Percentiles rank a stretch among this genome's conserved stretches.
Evolutionary conservation across 1,284 basidiomycete genomes (phyloP).

Genomic region (Fomitopsis betulina): DNA sequence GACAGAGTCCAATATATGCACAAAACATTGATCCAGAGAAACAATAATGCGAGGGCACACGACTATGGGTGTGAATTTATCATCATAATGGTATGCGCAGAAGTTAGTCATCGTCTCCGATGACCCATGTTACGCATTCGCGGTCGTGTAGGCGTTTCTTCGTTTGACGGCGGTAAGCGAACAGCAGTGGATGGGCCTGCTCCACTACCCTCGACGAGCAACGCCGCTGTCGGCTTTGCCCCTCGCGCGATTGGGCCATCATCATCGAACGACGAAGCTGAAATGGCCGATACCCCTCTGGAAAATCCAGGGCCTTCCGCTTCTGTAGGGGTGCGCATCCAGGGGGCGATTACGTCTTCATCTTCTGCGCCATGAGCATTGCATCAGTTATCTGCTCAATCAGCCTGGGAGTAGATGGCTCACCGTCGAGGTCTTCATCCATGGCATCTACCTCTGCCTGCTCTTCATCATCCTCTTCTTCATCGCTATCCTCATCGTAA

Average conservation of each 20-base stretch:
- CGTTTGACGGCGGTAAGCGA: neutral
- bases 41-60: neutral
- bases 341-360: neutral
- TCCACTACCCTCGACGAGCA: neutral
- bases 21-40: neutral
- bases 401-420: slow-evolving; percentile 47
- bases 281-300: neutral
- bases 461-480: slow-evolving; percentile 49
- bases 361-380: neutral
- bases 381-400: slow-evolving; percentile 17
- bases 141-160: neutral
- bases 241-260: neutral
- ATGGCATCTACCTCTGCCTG: slow-evolving; percentile 56
- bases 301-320: neutral
- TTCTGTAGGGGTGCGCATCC: neutral
- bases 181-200: neutral
- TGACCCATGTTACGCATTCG: neutral
- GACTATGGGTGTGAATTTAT: neutral
- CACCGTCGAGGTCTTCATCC: slow-evolving; percentile 55
- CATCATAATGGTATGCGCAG: neutral
- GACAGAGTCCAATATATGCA: neutral
- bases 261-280: neutral
- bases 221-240: neutral
- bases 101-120: neutral
- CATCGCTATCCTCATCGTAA: slow-evolving; percentile 42